Conservation (phyloP, 768 basidiomycete species). For the Suillus fuscotomentosus region DNA sequence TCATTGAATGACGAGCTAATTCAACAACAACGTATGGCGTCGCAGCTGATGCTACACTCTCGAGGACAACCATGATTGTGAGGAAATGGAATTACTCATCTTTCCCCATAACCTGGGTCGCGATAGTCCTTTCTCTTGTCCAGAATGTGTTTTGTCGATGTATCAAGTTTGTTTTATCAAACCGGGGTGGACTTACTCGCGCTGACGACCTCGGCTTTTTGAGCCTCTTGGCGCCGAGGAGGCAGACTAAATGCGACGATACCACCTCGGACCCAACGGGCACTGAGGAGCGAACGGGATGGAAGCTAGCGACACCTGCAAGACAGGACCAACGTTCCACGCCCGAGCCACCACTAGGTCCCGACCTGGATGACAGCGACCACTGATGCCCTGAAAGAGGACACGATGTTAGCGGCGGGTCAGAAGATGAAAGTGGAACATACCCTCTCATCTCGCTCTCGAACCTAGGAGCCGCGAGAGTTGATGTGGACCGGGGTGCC, state of each 20-base stretch:
- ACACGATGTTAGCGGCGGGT: not conserved
- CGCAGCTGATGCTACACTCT: not conserved
- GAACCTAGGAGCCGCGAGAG: not conserved
- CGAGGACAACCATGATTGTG: not conserved
- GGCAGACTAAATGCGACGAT: not conserved
- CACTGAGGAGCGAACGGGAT: not conserved
- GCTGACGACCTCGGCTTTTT: not conserved
- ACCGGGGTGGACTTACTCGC: not conserved
- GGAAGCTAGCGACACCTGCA: not conserved
- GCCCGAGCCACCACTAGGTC: too few species aligned
- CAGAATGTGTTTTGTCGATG: not conserved
- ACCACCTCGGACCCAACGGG: not conserved
- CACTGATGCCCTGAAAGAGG: not conserved
- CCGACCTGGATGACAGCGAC: too few species aligned
- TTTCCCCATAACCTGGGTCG: not conserved
- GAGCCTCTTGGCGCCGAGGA: not conserved
- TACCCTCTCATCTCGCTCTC: not conserved
- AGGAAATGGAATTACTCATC: not conserved
- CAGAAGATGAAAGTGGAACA: not conserved
- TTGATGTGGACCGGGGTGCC: not conserved
- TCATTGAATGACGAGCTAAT: not conserved
- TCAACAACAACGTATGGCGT: not conserved
- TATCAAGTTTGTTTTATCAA: not conserved
- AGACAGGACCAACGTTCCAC: not conserved
- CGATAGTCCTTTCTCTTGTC: not conserved